phyloP scores from a whole-genome alignment of 2,329 filamentous ascomycete genomes.

The Diaporthe amygdali region DNA sequence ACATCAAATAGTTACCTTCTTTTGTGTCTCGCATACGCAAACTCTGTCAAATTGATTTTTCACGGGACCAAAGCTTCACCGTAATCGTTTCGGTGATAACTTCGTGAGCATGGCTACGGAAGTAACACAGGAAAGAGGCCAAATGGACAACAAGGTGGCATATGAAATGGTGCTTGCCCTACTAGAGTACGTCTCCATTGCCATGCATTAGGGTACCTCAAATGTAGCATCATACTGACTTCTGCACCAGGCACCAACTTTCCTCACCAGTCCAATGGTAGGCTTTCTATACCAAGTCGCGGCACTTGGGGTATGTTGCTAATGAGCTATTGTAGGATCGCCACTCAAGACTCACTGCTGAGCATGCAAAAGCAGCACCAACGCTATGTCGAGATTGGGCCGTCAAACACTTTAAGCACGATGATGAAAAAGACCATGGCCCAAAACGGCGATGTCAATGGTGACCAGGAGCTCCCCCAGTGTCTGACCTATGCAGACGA shows the following conservation, averaged over 20 bases:
- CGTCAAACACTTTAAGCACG: not conserved
- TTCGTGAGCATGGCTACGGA: not conserved
- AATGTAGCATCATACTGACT: not conserved
- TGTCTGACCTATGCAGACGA: not conserved
- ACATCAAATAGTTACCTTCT: not conserved
- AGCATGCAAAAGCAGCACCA: not conserved
- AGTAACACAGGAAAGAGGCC: not conserved
- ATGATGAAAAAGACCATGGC: not conserved
- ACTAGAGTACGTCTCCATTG: not conserved
- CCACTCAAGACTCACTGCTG: not conserved
- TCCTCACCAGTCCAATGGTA: not conserved
- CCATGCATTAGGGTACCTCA: too few relatives aligned
- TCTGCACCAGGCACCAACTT: not conserved
- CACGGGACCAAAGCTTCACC: too few relatives aligned
- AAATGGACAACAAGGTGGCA: not conserved
- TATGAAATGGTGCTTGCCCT: not conserved
- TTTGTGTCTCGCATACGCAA: not conserved
- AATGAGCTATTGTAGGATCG: not conserved
- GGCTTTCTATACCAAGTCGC: not conserved
- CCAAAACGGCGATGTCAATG: not conserved
- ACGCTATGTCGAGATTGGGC: not conserved
- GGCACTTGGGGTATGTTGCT: not conserved
- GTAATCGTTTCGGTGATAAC: too few relatives aligned
- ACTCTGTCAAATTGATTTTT: too few relatives aligned
- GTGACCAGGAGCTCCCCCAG: not conserved